Evolutionary conservation across 306 rosid genomes (phyloP), one percentile per base, ranked within the genome.

Genomic region (Clitoria ternatea): DNA sequence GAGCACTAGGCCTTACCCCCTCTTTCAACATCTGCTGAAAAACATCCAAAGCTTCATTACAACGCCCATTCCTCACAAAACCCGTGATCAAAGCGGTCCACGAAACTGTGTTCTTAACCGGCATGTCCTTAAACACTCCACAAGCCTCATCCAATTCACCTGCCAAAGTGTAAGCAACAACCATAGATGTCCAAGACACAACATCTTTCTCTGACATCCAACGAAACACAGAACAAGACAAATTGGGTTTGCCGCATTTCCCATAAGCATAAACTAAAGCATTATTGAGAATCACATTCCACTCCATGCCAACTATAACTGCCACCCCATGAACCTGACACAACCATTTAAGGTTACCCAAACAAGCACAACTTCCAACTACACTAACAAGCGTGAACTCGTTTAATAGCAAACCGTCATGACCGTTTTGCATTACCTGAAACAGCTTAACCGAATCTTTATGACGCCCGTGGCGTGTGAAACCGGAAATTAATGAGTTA

Each of bases 211-310:
- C 78, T 4, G 52, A 73, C 85, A 88, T 88, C 29, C 24, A 73
- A 69, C 80, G 20, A 67, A 85, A 82, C 44, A 85, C 50, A 54
- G 63, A 35, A 75, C 26, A 74, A 2, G 84, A 81, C 20, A 19
- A 48, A 64, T 81, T 14, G 12, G 80, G 81, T 27, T 81, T 26
- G 4, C 86, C 77, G 52, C 86, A 83, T 84, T 84, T 88, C 32
- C 94, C 89, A 73, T 88, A 88, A 55, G 90, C 87, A 77, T 88
- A 74, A 62, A 83, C 68, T 23, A 85, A 61, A 23, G 94, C 84
- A 52, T 88, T 85, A 54, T 49, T 72, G 39, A 81, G 77, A 60
- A 88, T 77, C 56, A 66, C 7, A 15, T 83, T 83, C 24, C 70
- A 62, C 56, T 79, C 77, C 77, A 77, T 40, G 35, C 85, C 94